These are phyloP conservation scores for Cutaneotrichosporon cutaneum DNA, from an alignment of 1,284 basidiomycete genomes.

Conservation along the genomic window DNA sequence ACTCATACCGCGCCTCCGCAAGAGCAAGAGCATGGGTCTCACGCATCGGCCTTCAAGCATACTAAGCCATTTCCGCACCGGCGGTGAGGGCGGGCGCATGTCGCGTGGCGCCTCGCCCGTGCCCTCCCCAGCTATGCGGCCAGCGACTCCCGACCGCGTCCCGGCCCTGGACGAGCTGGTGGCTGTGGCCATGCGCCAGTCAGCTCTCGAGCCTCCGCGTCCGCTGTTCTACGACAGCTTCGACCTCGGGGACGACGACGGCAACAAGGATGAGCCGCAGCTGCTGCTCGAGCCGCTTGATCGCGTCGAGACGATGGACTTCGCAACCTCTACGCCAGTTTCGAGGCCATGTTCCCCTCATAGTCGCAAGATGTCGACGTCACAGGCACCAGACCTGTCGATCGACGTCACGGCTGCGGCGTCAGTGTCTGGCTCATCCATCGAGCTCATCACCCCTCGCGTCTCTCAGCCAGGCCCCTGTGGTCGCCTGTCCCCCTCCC, in stretches of 20 bases:
- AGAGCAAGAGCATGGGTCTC: conserved; percentile 20
- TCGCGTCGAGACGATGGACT: neutral
- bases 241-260: conserved; percentile 9
- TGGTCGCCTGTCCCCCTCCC: neutral
- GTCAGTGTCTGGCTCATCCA: conserved; percentile 12
- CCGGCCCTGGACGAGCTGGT: conserved; percentile 5
- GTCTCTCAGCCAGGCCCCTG: neutral
- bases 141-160: neutral
- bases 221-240: conserved; percentile 26
- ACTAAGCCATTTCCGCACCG: neutral
- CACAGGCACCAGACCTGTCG: conserved; percentile 6
- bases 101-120: conserved; percentile 4
- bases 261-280: neutral
- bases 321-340: neutral
- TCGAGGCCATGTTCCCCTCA: neutral
- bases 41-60: conserved; percentile 9
- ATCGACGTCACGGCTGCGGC: conserved; percentile 4
- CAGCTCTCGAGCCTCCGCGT: conserved; percentile 11
- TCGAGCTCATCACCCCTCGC: conserved; percentile 11
- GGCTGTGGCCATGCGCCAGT: conserved; percentile 4
- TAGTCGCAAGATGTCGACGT: neutral
- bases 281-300: neutral
- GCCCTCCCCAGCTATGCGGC: neutral
- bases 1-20: conserved; percentile 20
- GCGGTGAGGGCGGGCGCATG: neutral